A percentile compares a stretch with the other conserved stretches of the same genome.
Evolutionary conservation across 2,329 filamentous ascomycete species (phyloP).

Genomic region (Pseudodiploospora longispora): DNA sequence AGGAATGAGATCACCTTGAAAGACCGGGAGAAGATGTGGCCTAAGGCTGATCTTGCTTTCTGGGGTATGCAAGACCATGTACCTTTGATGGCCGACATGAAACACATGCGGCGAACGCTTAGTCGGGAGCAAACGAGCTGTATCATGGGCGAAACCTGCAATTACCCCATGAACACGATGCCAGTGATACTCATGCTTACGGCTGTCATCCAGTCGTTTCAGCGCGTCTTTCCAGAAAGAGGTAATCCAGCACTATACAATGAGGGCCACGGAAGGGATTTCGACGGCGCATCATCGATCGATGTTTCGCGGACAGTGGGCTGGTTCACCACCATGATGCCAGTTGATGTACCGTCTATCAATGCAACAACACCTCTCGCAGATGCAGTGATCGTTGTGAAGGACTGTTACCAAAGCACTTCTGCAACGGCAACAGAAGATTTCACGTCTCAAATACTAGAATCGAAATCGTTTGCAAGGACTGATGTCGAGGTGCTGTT

Average conservation of each 20-base stretch:
- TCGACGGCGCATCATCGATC: conserved; percentile 15
- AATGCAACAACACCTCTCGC: too few species aligned
- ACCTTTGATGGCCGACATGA: neutral
- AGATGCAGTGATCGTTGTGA: too few species aligned
- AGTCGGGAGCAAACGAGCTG: conserved; percentile 2
- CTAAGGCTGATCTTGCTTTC: neutral
- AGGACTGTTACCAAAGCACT: too few species aligned
- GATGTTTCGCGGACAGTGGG: conserved; percentile 25
- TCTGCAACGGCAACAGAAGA: too few species aligned
- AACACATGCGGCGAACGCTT: neutral
- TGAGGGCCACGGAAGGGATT: conserved; percentile 26
- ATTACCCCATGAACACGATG: conserved; percentile 2
- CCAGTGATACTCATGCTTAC: conserved; percentile 10
- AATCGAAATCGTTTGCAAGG: too few species aligned
- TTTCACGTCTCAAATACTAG: too few species aligned
- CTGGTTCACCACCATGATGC: conserved; percentile 27
- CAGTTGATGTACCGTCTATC: conserved; percentile 7
- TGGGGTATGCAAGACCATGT: neutral
- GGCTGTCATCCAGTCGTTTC: conserved; percentile 17
- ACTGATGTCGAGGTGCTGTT: too few species aligned
- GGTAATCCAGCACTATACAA: conserved; percentile 17
- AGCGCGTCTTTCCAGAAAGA: conserved; percentile 17
- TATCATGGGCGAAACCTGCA: conserved; percentile 3
- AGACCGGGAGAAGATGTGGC: too few species aligned
- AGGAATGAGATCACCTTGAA: neutral